phyloP scores from a whole-genome alignment of 257 asterid species.

The Nicotiana attenuata region DNA sequence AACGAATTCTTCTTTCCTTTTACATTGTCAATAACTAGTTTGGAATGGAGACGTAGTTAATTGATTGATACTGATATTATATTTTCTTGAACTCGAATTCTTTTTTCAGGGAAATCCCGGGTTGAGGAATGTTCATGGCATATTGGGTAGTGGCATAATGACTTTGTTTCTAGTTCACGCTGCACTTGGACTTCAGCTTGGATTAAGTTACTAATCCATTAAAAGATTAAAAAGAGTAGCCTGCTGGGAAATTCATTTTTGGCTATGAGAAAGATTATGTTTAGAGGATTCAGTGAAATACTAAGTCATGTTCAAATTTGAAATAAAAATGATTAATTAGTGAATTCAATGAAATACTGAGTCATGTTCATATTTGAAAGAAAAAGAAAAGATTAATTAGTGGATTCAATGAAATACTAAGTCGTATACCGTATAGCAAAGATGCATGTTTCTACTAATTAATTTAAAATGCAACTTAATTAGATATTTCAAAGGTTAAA shows the following conservation, averaged over 20 bases:
- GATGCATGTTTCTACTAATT: background rate
- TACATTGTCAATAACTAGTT: background rate
- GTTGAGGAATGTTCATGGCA: slow-evolving; percentile 70
- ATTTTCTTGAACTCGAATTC: background rate
- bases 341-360: no score
- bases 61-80: background rate
- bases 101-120: slow-evolving; percentile 63
- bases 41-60: background rate
- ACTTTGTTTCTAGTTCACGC: slow-evolving; percentile 83
- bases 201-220: slow-evolving; percentile 49
- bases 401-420: no score
- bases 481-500: background rate
- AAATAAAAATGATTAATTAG: no score
- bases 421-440: no score
- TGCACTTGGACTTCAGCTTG: slow-evolving; percentile 80
- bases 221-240: background rate
- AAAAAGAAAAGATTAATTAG: no score
- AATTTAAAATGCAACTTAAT: background rate
- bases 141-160: slow-evolving; percentile 91
- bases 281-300: background rate
- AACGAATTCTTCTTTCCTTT: background rate
- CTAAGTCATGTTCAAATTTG: no score
- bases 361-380: no score
- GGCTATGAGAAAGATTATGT: background rate
- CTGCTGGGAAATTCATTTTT: background rate